Conservation (phyloP, 2,329 filamentous ascomycete species). For the Fusarium sp. region DNA sequence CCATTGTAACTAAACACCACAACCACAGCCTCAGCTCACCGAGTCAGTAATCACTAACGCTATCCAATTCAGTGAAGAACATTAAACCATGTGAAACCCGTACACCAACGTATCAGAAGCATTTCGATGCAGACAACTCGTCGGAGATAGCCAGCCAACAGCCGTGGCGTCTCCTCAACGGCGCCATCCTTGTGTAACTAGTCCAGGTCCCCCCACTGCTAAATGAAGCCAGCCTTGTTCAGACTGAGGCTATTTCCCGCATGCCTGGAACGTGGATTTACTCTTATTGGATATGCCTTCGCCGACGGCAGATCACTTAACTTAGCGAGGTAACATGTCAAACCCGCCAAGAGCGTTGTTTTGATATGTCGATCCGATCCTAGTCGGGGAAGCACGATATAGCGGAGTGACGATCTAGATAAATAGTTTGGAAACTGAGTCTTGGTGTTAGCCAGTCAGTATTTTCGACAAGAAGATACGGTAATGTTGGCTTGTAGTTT, state of each 20-base stretch:
- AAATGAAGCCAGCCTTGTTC: not conserved
- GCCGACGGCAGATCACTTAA: no score
- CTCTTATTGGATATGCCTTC: not conserved
- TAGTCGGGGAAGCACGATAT: not conserved
- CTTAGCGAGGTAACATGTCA: not conserved
- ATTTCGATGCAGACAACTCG: not conserved
- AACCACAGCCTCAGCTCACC: not conserved
- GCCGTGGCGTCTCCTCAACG: conserved; percentile 11
- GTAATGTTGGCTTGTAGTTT: not conserved
- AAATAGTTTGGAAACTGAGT: not conserved
- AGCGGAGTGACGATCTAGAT: not conserved
- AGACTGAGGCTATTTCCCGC: not conserved
- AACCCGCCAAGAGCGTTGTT: not conserved
- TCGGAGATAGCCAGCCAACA: conserved; percentile 13
- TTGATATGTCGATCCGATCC: not conserved
- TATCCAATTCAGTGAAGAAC: not conserved
- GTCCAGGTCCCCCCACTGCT: not conserved
- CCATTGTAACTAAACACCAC: not conserved
- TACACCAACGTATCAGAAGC: not conserved
- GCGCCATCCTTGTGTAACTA: not conserved
- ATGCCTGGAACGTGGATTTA: not conserved
- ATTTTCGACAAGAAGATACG: not conserved
- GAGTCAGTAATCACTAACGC: not conserved
- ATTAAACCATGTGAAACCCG: not conserved
- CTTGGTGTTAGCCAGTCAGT: not conserved